Evolutionary conservation across 2,329 filamentous ascomycete genomes (phyloP).

Genomic region (Metarhizium robertsii): DNA sequence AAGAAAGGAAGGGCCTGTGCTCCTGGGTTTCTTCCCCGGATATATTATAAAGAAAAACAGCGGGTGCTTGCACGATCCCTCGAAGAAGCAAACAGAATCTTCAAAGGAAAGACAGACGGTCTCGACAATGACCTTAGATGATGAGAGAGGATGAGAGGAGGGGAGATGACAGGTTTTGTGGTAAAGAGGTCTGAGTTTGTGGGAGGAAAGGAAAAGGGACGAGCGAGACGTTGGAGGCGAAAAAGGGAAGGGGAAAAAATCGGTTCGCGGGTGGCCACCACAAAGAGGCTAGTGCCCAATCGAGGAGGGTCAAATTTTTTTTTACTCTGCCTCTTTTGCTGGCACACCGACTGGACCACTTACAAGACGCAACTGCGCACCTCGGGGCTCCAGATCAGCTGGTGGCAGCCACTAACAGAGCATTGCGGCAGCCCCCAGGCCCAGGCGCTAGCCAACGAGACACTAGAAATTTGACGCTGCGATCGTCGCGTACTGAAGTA

Average conservation of each 20-base stretch:
- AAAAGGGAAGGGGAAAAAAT: slow-evolving; percentile 25
- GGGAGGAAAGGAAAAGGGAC: slow-evolving; percentile 22
- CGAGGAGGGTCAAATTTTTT: slow-evolving; percentile 10
- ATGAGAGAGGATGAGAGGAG: slow-evolving; percentile 17
- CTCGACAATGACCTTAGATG: slow-evolving; percentile 21
- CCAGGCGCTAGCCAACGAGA: not conserved
- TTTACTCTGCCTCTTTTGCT: not conserved
- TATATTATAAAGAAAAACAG: slow-evolving; percentile 22
- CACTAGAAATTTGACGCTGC: not conserved
- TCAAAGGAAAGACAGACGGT: slow-evolving; percentile 33
- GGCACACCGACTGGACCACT: not conserved
- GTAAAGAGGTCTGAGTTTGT: slow-evolving; percentile 21
- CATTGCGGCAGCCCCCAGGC: not conserved
- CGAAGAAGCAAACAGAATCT: slow-evolving; percentile 33
- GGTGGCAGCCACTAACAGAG: slow-evolving; percentile 4
- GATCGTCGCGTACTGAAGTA: too few species aligned
- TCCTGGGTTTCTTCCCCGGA: slow-evolving; percentile 22
- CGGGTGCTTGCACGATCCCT: slow-evolving; percentile 26
- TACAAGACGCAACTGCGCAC: not conserved
- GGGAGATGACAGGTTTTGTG: slow-evolving; percentile 20
- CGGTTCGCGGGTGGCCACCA: slow-evolving; percentile 20
- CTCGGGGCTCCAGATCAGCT: not conserved
- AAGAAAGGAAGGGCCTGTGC: slow-evolving; percentile 24
- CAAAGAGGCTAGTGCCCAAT: slow-evolving; percentile 21
- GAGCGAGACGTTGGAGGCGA: slow-evolving; percentile 18